Evolutionary conservation across 139 green algal species (phyloP), one percentile per base, ranked within the genome.

Genomic region (Tetraselmis chui): DNA sequence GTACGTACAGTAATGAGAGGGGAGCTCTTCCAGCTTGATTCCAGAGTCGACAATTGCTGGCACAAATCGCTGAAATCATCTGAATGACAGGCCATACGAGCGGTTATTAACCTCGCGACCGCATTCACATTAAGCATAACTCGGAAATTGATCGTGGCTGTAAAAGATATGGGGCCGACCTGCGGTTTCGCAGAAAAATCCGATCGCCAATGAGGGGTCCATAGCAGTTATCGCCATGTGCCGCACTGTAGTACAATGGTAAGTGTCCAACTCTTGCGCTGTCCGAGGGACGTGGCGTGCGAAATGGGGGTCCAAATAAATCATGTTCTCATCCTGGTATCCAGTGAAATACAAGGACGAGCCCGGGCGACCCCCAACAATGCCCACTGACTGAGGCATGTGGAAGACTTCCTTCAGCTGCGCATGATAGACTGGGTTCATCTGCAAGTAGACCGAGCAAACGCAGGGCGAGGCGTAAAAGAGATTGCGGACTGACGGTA

Each of bases 341-440:
- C 95, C 95, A 1, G 97, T 80, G 75, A 98, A 93, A 85, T 94
- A 98, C n/a, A 96, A 86, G 1, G 91, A 96, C 75, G 91, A 89
- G 77, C 84, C 80, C 18, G 95, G 93, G 0, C 93, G 90, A 28
- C 95, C 95, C 0, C 95, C 95, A 27, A 98, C 90, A 30, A 98
- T 95, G 83, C 95, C 95, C 1, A 97, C 87, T 82, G 84, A 93
- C 85, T 98, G 93, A 0, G 91, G 93, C 80, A 90, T 93, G 22
- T 77, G 84, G 45, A 98, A 85, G 23, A 97, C 83, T 25, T 83
- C 76, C 74, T 88, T 81, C 32, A 98, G 87, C 87, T 97, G 96
- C 0, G 89, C 88, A 0, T 93, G 30, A 83, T 98, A 98, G 11
- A 87, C 31, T 2, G 88, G 84, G 86, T 95, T 94, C 27, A 95